Percentiles rank a stretch among this genome's conserved stretches.
Evolutionary conservation across 225 moss, liverwort and hornwort species (phyloP).

Genomic region (Physcomitrium patens): DNA sequence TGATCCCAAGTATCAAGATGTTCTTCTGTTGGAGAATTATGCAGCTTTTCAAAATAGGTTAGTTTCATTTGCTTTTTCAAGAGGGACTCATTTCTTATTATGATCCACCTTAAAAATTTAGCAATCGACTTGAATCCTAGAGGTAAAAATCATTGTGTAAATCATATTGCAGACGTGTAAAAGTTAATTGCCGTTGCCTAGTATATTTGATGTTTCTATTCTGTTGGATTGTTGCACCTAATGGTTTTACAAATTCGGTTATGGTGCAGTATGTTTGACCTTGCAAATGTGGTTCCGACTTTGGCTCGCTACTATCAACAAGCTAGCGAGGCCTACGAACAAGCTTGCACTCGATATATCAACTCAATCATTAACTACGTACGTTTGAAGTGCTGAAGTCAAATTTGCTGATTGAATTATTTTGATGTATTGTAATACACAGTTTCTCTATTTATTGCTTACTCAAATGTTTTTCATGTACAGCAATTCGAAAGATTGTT

Average conservation of each 20-base stretch:
- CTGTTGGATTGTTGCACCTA: not conserved
- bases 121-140: not conserved
- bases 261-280: conserved; percentile 89
- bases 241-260: conserved; percentile 11
- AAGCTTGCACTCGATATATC: conserved; percentile 97
- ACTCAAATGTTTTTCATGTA: conserved; percentile 36
- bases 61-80: conserved; percentile 17
- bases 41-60: conserved; percentile 98
- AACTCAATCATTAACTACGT: conserved; percentile 93
- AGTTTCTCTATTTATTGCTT: conserved; percentile 16
- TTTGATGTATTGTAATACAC: not conserved
- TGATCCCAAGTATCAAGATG: conserved; percentile 92
- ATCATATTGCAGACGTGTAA: too few species aligned
- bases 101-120: conserved; percentile 6
- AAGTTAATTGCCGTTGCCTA: too few species aligned
- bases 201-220: not conserved
- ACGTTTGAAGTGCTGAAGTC: conserved; percentile 35
- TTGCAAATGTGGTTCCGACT: conserved; percentile 90
- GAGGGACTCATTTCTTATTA: conserved; percentile 4
- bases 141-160: not conserved
- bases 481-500: conserved; percentile 99
- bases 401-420: not conserved
- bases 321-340: conserved; percentile 96
- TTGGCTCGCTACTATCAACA: conserved; percentile 95
- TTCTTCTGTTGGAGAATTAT: conserved; percentile 93